Base-by-base conservation (phyloP, 2,329 filamentous ascomycete species). In the Xylariaceae sp. region DNA sequence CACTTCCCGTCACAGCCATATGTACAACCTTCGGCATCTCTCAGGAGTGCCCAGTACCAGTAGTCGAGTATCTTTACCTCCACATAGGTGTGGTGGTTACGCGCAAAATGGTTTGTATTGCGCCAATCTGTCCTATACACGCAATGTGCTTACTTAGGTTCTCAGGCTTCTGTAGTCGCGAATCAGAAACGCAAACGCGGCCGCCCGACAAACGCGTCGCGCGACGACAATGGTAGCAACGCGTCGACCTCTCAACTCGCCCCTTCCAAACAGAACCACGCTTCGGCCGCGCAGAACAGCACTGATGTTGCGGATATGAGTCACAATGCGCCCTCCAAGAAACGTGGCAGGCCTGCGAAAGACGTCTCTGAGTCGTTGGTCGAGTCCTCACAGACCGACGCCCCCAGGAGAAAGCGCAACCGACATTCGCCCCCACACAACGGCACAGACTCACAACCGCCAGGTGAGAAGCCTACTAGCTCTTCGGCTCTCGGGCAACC, bases 171-270 rank as follows among this genome's bases (percentile, higher is more conserved):
- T 23, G 45, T 52, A 33, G 43, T 53, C 19, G 48, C 47, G 18
- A 55, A 55, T 33, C 55, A 55, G 33, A 63, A 61, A 44, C 64
- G 64, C 43, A 67, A 65, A 48, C 64, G 64, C 50, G 61, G 61
- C 34, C 56, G 59, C 25, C 60, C 58, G 10, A 47, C 59, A 19
- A 61, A 60, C 62, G 62, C 62, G 61, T 58, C 59, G 35, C 59
- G 53, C 40, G 38, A 52, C 22, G 41, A 50, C 16, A 41, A 38
- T 17, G 37, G 40, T n/a, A 35, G 32, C 16, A 39, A 46, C 49
- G 52, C 50, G 50, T 51, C 46, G 23, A 46, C 41, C 18, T 31
- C 40, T 13, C 41, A 45, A 41, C 37, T 35, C 8, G 36, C 24
- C n/a, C 40, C 43, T 17, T 39, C 45, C 14, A 42, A 31, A 23